A percentile compares a stretch with the other conserved stretches of the same genome.
Evolutionary conservation across 306 rosid species (phyloP).

Genomic region (Leucaena leucocephala): DNA sequence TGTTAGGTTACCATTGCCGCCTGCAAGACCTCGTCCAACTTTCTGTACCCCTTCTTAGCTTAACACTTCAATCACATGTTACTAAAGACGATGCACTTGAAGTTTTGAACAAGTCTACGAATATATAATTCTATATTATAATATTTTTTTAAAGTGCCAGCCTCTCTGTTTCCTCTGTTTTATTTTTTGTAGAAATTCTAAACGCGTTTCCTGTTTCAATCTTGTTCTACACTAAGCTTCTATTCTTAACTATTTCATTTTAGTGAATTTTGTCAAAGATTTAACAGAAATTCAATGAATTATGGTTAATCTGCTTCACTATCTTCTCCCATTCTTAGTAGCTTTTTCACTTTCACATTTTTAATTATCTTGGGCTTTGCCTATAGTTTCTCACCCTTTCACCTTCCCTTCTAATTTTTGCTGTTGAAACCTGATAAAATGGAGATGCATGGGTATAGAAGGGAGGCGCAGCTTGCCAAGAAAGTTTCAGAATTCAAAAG

Average conservation of each 20-base stretch:
- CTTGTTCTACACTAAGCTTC: neutral
- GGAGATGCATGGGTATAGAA: constrained; percentile 65
- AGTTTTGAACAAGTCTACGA: neutral
- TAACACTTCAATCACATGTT: neutral
- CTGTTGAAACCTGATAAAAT: constrained; percentile 37
- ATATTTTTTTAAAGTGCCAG: constrained; percentile 13
- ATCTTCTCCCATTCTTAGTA: neutral
- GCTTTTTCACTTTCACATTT: constrained; percentile 11
- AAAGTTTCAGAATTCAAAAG: constrained; percentile 6
- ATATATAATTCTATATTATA: neutral
- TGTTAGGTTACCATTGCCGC: neutral
- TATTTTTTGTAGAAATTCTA: neutral
- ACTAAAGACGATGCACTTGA: neutral
- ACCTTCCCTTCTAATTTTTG: neutral
- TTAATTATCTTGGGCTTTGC: neutral
- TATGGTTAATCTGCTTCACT: neutral
- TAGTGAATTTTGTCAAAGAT: neutral
- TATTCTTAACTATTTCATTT: neutral
- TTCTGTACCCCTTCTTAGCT: neutral
- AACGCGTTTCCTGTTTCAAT: neutral
- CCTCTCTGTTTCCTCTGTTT: neutral
- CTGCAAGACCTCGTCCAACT: constrained; percentile 12
- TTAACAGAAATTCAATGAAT: neutral
- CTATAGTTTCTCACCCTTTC: constrained; percentile 29
- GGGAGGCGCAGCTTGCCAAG: constrained; percentile 56